phyloP scores from a whole-genome alignment of 2,329 filamentous ascomycete genomes.

The Corynespora cassiicola region DNA sequence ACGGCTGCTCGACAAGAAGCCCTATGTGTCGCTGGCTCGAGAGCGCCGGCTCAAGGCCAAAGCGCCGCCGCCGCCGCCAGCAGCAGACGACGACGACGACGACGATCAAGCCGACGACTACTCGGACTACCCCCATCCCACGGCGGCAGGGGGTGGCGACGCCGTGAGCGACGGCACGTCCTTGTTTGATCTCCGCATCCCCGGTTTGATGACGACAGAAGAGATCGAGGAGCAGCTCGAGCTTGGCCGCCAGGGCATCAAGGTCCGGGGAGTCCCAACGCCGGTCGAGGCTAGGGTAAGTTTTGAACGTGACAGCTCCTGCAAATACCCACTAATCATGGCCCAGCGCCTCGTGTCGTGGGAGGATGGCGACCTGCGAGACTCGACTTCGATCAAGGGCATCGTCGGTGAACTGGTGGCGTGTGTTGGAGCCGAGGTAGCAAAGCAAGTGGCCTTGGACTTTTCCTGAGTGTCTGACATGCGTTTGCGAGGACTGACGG shows the following conservation, averaged over 20 bases:
- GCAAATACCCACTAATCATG: constrained; percentile 37
- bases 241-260: constrained; percentile 66
- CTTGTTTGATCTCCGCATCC: constrained; percentile 69
- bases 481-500: neutral
- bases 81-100: constrained; percentile 2
- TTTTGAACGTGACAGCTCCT: constrained; percentile 33
- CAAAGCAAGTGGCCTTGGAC: constrained; percentile 65
- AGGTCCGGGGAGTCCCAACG: constrained; percentile 47
- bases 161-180: constrained; percentile 47
- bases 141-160: constrained; percentile 36
- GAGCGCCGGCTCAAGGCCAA: constrained; percentile 33
- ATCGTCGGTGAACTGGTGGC: constrained; percentile 72
- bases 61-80: too few species aligned
- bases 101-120: constrained; percentile 15
- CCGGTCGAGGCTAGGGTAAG: constrained; percentile 43
- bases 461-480: constrained; percentile 50
- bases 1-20: constrained; percentile 59
- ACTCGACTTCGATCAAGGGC: constrained; percentile 63
- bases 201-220: constrained; percentile 66
- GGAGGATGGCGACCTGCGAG: constrained; percentile 59
- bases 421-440: constrained; percentile 67
- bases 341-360: constrained; percentile 65
- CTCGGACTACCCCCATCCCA: constrained; percentile 31
- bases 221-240: constrained; percentile 61
- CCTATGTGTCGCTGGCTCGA: constrained; percentile 58